phyloP scores from a whole-genome alignment of 208 protist species.

The Wallacemonas sp. region DNA sequence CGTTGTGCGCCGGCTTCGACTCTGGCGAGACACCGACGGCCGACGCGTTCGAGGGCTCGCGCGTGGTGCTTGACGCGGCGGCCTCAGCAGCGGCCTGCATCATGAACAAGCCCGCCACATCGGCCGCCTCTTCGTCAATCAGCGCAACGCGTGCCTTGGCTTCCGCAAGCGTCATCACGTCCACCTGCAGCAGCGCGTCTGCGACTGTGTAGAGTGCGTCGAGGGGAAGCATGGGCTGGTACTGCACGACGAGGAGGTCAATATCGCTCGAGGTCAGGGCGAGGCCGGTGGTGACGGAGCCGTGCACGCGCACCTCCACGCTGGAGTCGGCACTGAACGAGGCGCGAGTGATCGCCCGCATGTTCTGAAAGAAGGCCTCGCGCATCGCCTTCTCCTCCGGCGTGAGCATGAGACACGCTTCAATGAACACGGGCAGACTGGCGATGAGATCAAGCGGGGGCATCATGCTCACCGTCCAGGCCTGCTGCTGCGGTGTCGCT shows the following conservation, averaged over 20 bases:
- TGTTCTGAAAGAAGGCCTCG: conserved; percentile 53
- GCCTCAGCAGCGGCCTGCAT: neutral
- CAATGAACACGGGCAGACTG: conserved; percentile 58
- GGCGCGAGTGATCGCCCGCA: conserved; percentile 52
- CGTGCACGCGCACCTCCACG: conserved; percentile 68
- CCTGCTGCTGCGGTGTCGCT: conserved; percentile 19
- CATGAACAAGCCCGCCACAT: conserved; percentile 2
- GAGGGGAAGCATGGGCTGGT: conserved; percentile 64
- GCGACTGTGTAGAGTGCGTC: conserved; percentile 74
- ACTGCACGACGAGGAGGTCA: conserved; percentile 75
- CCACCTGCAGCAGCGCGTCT: conserved; percentile 51
- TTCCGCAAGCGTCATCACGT: conserved; percentile 35
- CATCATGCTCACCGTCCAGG: conserved; percentile 1
- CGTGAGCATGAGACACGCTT: conserved; percentile 54
- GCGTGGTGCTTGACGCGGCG: neutral
- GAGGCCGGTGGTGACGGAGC: conserved; percentile 75
- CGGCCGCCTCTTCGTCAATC: conserved; percentile 29
- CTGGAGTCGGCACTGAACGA: conserved; percentile 27
- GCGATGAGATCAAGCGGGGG: conserved; percentile 29
- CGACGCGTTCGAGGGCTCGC: neutral
- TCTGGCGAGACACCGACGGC: neutral
- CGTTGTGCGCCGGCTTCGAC: neutral
- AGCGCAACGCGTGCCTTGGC: conserved; percentile 26
- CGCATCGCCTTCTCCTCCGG: conserved; percentile 44
- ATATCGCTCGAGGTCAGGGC: conserved; percentile 80